Conservation (phyloP, 441 rosid genomes). For the Bruguiera hainesii region DNA sequence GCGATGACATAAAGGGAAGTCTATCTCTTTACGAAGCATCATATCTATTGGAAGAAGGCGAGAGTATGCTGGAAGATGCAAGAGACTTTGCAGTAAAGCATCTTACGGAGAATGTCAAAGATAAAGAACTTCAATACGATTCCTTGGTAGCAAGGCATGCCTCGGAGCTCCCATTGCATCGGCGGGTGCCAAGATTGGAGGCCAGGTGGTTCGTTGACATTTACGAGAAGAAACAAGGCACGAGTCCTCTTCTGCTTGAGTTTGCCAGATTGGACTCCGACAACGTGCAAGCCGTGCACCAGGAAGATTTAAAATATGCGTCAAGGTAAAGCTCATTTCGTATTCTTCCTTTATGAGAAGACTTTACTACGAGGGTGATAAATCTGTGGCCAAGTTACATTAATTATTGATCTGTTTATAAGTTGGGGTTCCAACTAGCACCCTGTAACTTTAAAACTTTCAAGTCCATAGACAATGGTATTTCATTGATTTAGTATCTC, state of each 20-base stretch:
- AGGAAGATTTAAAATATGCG: slow-evolving; percentile 23
- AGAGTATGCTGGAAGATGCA: slow-evolving; percentile 27
- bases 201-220: slow-evolving; percentile 32
- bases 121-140: neutral
- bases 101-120: slow-evolving; percentile 2
- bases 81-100: slow-evolving; percentile 16
- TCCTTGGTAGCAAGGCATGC: slow-evolving; percentile 20
- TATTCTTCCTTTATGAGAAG: neutral
- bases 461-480: too few relatives aligned
- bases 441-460: too few relatives aligned
- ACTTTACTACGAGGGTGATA: too few relatives aligned
- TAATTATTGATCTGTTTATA: too few relatives aligned
- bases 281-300: slow-evolving; percentile 26
- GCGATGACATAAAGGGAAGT: slow-evolving; percentile 14
- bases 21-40: slow-evolving; percentile 32
- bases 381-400: too few relatives aligned
- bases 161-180: slow-evolving; percentile 29
- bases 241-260: slow-evolving; percentile 19
- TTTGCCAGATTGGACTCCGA: slow-evolving; percentile 38
- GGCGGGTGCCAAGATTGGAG: slow-evolving; percentile 33
- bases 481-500: too few relatives aligned
- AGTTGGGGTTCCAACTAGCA: too few relatives aligned
- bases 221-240: slow-evolving; percentile 6
- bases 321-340: slow-evolving; percentile 18
- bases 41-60: slow-evolving; percentile 16